These are phyloP conservation scores for Wickerhamomyces pijperi DNA, from an alignment of 805 yeast genomes.

Conservation along the genomic window DNA sequence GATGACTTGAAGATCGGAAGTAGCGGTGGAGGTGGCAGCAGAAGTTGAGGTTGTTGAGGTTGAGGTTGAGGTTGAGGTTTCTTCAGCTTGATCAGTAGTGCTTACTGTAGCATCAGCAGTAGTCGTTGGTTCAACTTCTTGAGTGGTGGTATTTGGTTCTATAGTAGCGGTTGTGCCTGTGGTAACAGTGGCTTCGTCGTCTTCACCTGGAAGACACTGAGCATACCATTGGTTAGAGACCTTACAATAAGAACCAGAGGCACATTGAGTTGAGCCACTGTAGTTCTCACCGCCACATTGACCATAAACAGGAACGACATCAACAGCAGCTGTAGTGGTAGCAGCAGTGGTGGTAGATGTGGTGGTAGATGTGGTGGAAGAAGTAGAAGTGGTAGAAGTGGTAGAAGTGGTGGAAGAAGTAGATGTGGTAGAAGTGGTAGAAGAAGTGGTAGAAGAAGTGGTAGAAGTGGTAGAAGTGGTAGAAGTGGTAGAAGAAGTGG, in stretches of 20 bases:
- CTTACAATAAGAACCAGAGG: constrained; percentile 3
- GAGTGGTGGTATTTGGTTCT: too few relatives aligned
- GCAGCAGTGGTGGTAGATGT: constrained; percentile 1
- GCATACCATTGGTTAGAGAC: constrained; percentile 5
- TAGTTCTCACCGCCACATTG: constrained; percentile 9
- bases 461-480: constrained; percentile 1
- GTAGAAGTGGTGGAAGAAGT: not conserved
- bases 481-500: not conserved
- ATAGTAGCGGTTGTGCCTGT: constrained; percentile 2
- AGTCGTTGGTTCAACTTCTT: too few relatives aligned
- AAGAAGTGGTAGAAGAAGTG: not conserved
- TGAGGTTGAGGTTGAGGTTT: not conserved
- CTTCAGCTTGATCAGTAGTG: not conserved
- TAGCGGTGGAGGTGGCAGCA: not conserved
- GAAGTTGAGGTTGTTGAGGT: constrained; percentile 2
- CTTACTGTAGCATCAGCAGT: not conserved
- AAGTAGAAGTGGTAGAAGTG: not conserved
- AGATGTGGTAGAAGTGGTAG: not conserved
- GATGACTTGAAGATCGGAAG: not conserved
- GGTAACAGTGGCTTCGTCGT: constrained; percentile 1
- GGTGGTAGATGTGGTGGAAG: not conserved
- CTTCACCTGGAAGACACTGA: constrained; percentile 7
- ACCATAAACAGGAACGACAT: constrained; percentile 1
- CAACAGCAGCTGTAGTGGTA: not conserved
- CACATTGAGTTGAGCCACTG: constrained; percentile 6